These are phyloP conservation scores for Colletotrichum zoysiae DNA, from an alignment of 2,329 filamentous ascomycete species.

Conservation along the genomic window DNA sequence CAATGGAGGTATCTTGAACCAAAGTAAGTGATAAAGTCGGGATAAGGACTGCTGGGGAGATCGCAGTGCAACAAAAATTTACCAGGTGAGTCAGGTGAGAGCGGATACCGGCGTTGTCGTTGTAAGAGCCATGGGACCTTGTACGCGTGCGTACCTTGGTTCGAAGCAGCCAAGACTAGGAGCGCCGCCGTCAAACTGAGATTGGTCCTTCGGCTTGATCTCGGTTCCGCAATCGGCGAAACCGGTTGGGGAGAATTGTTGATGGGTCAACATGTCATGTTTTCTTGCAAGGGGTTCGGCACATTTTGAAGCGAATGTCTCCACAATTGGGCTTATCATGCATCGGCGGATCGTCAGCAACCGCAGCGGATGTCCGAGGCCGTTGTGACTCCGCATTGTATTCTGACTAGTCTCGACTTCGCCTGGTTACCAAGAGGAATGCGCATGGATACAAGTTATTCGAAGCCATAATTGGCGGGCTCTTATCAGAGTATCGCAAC, in stretches of 20 bases:
- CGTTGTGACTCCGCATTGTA: background rate
- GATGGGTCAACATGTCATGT: constrained; percentile 15
- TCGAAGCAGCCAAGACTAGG: constrained; percentile 8
- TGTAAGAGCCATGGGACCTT: background rate
- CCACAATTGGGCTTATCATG: constrained; percentile 14
- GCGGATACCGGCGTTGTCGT: background rate
- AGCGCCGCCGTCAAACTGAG: constrained; percentile 15
- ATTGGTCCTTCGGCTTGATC: constrained; percentile 23
- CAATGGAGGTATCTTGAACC: background rate
- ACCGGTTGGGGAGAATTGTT: background rate
- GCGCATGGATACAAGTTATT: too few relatives aligned
- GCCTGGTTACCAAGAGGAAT: background rate
- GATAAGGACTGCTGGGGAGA: background rate
- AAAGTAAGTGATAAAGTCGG: background rate
- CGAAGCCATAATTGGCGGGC: background rate
- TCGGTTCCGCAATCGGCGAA: constrained; percentile 36
- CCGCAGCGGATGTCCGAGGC: constrained; percentile 31
- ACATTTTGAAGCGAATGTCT: constrained; percentile 34
- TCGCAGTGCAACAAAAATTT: constrained; percentile 9
- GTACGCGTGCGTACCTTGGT: too few relatives aligned
- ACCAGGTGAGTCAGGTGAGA: constrained; percentile 5
- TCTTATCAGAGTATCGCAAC: background rate
- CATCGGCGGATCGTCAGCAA: constrained; percentile 31
- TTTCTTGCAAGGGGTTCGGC: constrained; percentile 20
- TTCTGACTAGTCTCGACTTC: background rate